phyloP scores from a whole-genome alignment of 768 basidiomycete genomes.

The Pholiota molesta region DNA sequence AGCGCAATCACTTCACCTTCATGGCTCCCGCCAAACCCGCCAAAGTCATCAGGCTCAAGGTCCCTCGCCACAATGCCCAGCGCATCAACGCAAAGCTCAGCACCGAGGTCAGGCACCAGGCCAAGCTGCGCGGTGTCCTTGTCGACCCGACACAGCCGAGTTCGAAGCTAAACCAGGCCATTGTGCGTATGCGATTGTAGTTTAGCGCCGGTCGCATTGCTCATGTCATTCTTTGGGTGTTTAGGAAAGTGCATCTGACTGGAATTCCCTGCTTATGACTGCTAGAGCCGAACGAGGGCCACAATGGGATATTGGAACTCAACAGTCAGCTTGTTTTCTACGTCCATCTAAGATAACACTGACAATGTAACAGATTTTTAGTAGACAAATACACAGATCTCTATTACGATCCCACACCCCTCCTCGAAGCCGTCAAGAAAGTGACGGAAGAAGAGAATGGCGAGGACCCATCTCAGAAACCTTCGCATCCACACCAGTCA shows the following conservation, averaged over 20 bases:
- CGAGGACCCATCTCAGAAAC: conserved; percentile 27
- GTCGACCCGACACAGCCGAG: conserved; percentile 67
- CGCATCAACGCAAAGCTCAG: conserved; percentile 66
- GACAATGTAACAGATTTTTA: conserved; percentile 55
- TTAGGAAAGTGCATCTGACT: conserved; percentile 80
- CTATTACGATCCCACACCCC: conserved; percentile 70
- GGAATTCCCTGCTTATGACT: conserved; percentile 80
- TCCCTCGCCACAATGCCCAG: conserved; percentile 78
- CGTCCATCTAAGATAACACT: not conserved
- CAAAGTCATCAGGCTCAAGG: conserved; percentile 61
- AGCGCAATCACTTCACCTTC: conserved; percentile 9
- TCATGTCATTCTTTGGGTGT: conserved; percentile 2
- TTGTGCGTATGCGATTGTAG: conserved; percentile 48
- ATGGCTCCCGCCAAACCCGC: conserved; percentile 68
- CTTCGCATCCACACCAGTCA: conserved; percentile 22
- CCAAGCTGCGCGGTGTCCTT: conserved; percentile 48
- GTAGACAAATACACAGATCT: conserved; percentile 73
- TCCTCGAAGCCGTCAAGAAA: conserved; percentile 56
- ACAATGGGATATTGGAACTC: conserved; percentile 87
- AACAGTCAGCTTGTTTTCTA: conserved; percentile 60
- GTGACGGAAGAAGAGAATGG: conserved; percentile 46
- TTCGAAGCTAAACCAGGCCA: conserved; percentile 64
- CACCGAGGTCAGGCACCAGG: conserved; percentile 58
- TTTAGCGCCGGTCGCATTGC: not conserved
- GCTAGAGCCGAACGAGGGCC: conserved; percentile 84